phyloP scores from a whole-genome alignment of 352 stramenopile genomes.

The Phytophthora multivora region DNA sequence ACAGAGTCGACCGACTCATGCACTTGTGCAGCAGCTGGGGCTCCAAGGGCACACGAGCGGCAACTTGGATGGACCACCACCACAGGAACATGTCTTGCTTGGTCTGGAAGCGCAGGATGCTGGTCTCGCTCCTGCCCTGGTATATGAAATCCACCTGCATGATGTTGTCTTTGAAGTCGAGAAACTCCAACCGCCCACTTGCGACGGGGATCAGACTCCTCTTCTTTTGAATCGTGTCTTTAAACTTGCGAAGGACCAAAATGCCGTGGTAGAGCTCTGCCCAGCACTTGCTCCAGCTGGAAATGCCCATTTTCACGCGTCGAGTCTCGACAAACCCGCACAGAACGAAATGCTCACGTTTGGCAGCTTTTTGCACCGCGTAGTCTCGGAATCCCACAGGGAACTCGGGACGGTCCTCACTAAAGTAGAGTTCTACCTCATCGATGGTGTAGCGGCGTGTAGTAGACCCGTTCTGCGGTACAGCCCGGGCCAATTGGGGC shows the following conservation, averaged over 20 bases:
- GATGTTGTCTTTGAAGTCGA: conserved; percentile 54
- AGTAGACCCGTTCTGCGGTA: conserved; percentile 55
- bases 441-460: conserved; percentile 60
- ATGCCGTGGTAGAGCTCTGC: conserved; percentile 75
- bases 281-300: conserved; percentile 60
- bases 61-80: conserved; percentile 79
- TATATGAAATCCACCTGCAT: conserved; percentile 68
- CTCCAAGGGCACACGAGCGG: conserved; percentile 50
- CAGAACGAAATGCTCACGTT: conserved; percentile 55
- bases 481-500: conserved; percentile 28
- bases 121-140: conserved; percentile 49
- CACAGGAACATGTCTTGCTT: conserved; percentile 74
- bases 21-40: conserved; percentile 52
- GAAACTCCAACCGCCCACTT: conserved; percentile 48
- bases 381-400: conserved; percentile 46
- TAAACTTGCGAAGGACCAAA: conserved; percentile 60
- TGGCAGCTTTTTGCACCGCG: conserved; percentile 54
- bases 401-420: conserved; percentile 44
- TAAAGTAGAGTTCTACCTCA: conserved; percentile 71
- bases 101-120: conserved; percentile 52
- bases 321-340: conserved; percentile 54
- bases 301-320: conserved; percentile 48
- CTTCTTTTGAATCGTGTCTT: conserved; percentile 63
- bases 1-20: conserved; percentile 46
- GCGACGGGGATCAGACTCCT: conserved; percentile 57